A percentile compares a stretch with the other conserved stretches of the same genome.
Evolutionary conservation across 176 grass and related monocot species (phyloP).

Genomic region (Oryza longistaminata): DNA sequence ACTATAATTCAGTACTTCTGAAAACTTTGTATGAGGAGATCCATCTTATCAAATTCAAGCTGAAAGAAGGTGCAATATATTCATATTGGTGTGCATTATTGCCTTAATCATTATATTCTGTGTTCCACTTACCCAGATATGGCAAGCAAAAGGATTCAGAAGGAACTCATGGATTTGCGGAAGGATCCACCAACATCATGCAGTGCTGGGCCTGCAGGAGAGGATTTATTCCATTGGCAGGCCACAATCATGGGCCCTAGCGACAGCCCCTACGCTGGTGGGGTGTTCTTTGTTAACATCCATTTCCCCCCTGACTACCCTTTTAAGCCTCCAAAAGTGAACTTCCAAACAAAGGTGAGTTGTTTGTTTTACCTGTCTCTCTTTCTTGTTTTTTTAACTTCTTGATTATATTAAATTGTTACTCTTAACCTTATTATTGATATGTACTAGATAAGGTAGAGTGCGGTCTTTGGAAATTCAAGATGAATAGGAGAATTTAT

Average conservation of each 20-base stretch:
- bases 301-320: conserved; percentile 96
- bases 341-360: conserved; percentile 85
- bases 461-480: not conserved
- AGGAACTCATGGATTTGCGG: conserved; percentile 86
- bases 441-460: not conserved
- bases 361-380: not conserved
- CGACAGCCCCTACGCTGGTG: conserved; percentile 84
- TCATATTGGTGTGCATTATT: not conserved
- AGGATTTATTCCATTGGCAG: conserved; percentile 92
- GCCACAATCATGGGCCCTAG: conserved; percentile 90
- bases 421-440: not conserved
- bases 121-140: conserved; percentile 48
- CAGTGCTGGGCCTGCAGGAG: conserved; percentile 82
- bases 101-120: conserved; percentile 17
- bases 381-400: not conserved
- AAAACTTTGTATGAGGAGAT: not conserved
- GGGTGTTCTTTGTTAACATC: conserved; percentile 87
- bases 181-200: conserved; percentile 87
- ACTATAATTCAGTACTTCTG: not conserved
- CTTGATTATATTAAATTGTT: not conserved
- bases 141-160: conserved; percentile 96
- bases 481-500: not conserved
- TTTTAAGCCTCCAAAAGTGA: conserved; percentile 91
- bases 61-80: not conserved
- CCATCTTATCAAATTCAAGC: not conserved